Conservation (phyloP, 192 early-diverging fungal genomes). For the Obelidium mucronatum region DNA sequence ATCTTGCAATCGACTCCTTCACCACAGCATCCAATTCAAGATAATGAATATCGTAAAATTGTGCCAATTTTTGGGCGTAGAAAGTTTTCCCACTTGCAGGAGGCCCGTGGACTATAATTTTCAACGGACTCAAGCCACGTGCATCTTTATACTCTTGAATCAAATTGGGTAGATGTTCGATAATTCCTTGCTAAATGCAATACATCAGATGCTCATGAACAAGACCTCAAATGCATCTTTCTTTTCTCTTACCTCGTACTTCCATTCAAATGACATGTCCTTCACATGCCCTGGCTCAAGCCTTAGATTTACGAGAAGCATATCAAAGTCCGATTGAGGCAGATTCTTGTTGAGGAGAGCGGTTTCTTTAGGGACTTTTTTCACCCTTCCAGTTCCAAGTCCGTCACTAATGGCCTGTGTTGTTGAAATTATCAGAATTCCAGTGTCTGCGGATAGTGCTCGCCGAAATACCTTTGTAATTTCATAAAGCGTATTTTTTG, state of each 20-base stretch:
- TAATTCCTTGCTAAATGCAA: slow-evolving; percentile 50
- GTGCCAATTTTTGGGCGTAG: slow-evolving; percentile 53
- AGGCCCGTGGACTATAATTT: slow-evolving; percentile 64
- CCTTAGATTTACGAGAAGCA: slow-evolving; percentile 59
- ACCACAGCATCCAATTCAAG: slow-evolving; percentile 59
- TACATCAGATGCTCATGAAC: not conserved
- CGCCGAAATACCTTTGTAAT: slow-evolving; percentile 62
- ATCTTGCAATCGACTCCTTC: slow-evolving; percentile 50
- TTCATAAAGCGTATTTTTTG: slow-evolving; percentile 57
- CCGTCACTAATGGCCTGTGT: slow-evolving; percentile 59
- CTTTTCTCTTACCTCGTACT: slow-evolving; percentile 56
- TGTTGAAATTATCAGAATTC: not conserved
- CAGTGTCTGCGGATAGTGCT: too few relatives aligned
- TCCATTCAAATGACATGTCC: slow-evolving; percentile 67
- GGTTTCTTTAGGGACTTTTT: slow-evolving; percentile 58
- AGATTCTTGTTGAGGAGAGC: slow-evolving; percentile 59
- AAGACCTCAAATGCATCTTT: not conserved
- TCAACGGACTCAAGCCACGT: slow-evolving; percentile 59
- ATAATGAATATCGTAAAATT: slow-evolving; percentile 62
- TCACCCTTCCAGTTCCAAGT: slow-evolving; percentile 61
- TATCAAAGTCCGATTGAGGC: slow-evolving; percentile 62
- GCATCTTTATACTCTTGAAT: slow-evolving; percentile 70
- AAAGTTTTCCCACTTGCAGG: slow-evolving; percentile 63
- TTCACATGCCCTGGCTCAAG: slow-evolving; percentile 66
- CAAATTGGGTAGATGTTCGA: slow-evolving; percentile 59